These are phyloP conservation scores for Lactarius tabidus DNA, from an alignment of 768 basidiomycete species.

Conservation along the genomic window DNA sequence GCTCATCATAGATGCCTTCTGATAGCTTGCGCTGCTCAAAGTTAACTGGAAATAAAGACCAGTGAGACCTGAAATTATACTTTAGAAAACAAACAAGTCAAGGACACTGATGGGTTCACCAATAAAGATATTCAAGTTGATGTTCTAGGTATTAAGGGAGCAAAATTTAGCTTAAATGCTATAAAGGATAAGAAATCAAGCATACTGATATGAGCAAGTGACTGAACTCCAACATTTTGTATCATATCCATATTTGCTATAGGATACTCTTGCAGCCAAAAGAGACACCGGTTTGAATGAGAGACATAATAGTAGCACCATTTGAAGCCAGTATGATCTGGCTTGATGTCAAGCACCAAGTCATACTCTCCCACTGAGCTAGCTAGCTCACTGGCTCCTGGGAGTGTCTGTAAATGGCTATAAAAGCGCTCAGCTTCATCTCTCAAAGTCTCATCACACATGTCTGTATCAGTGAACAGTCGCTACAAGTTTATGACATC, in stretches of 20 bases:
- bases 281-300: background rate
- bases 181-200: background rate
- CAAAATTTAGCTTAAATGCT: background rate
- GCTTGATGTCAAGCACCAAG: background rate
- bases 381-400: background rate
- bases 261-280: background rate
- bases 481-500: background rate
- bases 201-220: background rate
- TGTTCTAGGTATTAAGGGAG: background rate
- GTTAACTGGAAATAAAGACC: conserved; percentile 28
- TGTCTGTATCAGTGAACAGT: background rate
- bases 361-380: background rate
- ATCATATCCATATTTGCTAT: background rate
- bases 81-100: background rate
- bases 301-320: background rate
- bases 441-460: background rate
- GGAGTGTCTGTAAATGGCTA: background rate
- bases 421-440: background rate
- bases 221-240: background rate
- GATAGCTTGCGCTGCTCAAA: background rate
- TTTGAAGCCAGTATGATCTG: background rate
- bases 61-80: conserved; percentile 23
- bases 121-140: conserved; percentile 20
- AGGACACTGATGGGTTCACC: conserved; percentile 15
- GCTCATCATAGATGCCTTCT: conserved; percentile 28